Evolutionary conservation across 169 alveolate genomes (phyloP), one percentile per base, ranked within the genome.

Genomic region (Plasmodium relictum): DNA sequence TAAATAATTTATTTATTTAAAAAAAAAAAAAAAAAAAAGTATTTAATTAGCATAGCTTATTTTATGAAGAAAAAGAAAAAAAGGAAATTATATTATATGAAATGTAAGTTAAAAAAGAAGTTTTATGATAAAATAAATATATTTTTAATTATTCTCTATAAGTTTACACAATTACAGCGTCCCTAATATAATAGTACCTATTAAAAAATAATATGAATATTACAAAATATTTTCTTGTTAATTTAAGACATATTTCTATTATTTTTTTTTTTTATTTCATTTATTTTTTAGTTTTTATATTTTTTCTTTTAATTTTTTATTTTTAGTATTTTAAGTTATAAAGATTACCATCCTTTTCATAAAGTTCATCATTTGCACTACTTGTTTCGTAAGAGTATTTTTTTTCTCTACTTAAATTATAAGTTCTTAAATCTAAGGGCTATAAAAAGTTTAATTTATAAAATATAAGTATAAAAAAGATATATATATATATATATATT

Each of bases 101-200:
- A 31, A 2, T 2, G 1, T 31, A 3, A 31, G 1, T 31, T 31
- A 31, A 31, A 31, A 31, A 31, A 31, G 1, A 3, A 31, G 39
- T 3, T 31, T 31, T 31, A 31, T 31, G 3, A 31, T 31, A 31
- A 31, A 31, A 31, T 2, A 31, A 31, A 31, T 31, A 31, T 31
- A 3, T 31, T 31, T 31, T 31, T 31, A 31, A 31, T 31, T 31
- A 31, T 2, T 2, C 1, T 1, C 39, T 31, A n/a, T n/a, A 0
- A 52, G 12, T 4, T 52, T 9, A 18, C 6, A 18, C 44, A 14
- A 45, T 24, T 26, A 65, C 22, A 76, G 42, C 24, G 89, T 76
- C 0, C 89, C 89, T 26, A 76, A 45, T 50, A 76, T 76, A 14
- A 76, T 76, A 26, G 39, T 63, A n/a, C 89, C 89, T 76, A 42